Evolutionary conservation across 805 yeast species (phyloP).

Genomic region (Metschnikowia sp.): DNA sequence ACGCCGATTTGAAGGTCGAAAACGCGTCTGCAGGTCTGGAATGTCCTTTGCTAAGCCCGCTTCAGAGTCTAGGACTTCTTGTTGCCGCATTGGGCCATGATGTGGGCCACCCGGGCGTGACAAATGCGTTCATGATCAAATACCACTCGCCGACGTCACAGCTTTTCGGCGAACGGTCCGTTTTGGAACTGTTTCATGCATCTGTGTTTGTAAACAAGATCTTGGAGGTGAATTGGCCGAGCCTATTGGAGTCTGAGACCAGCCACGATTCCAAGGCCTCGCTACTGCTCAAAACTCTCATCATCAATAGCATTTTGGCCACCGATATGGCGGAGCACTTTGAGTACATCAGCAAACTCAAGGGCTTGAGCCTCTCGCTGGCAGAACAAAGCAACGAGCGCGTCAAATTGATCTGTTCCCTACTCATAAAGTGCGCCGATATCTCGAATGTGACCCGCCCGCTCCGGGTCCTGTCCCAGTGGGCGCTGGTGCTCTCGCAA

Average conservation of each 20-base stretch:
- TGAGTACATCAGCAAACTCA: constrained; percentile 58
- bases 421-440: constrained; percentile 91
- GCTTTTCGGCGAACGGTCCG: constrained; percentile 61
- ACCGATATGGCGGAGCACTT: constrained; percentile 94
- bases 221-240: constrained; percentile 37
- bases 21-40: neutral
- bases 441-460: constrained; percentile 90
- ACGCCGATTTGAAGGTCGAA: no score
- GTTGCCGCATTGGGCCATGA: constrained; percentile 93
- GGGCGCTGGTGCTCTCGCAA: constrained; percentile 79
- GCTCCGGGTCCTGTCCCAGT: constrained; percentile 66
- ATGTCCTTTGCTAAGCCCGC: constrained; percentile 28
- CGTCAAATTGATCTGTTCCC: constrained; percentile 51
- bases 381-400: constrained; percentile 21
- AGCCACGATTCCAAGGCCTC: constrained; percentile 32
- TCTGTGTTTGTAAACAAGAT: constrained; percentile 51
- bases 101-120: constrained; percentile 95
- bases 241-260: constrained; percentile 27
- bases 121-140: constrained; percentile 65
- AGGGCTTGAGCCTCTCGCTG: constrained; percentile 22
- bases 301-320: constrained; percentile 38
- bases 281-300: constrained; percentile 25
- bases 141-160: constrained; percentile 61
- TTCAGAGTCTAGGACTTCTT: constrained; percentile 57
- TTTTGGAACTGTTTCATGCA: constrained; percentile 80